These are phyloP conservation scores for Gypsophila paniculata DNA, from an alignment of 179 eudicot genomes.

Conservation along the genomic window DNA sequence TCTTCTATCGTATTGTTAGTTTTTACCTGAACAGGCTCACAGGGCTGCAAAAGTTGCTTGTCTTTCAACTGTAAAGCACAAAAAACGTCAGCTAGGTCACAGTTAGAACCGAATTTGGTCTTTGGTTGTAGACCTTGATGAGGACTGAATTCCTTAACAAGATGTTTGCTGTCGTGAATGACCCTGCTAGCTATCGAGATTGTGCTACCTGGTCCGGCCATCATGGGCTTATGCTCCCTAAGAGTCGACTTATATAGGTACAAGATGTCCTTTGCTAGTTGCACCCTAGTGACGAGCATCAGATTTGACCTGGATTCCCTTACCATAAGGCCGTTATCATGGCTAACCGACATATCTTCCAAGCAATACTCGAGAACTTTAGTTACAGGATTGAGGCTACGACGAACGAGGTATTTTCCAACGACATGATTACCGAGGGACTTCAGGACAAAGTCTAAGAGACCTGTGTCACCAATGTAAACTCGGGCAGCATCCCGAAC, in stretches of 20 bases:
- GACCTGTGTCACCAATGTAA: slow-evolving; percentile 85
- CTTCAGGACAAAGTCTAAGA: slow-evolving; percentile 85
- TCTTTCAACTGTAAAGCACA: slow-evolving; percentile 33
- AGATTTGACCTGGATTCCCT: slow-evolving; percentile 34
- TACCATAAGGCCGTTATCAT: slow-evolving; percentile 25
- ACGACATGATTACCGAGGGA: slow-evolving; percentile 88
- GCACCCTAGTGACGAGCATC: slow-evolving; percentile 37
- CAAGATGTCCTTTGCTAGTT: slow-evolving; percentile 39
- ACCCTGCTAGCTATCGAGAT: slow-evolving; percentile 69
- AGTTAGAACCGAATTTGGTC: slow-evolving; percentile 22
- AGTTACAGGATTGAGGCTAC: slow-evolving; percentile 82
- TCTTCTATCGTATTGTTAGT: slow-evolving; percentile 40
- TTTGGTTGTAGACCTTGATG: slow-evolving; percentile 23
- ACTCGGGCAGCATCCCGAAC: slow-evolving; percentile 83
- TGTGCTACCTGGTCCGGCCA: slow-evolving; percentile 31
- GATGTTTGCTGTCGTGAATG: slow-evolving; percentile 65
- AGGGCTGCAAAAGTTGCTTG: slow-evolving; percentile 37
- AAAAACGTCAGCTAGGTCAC: slow-evolving; percentile 28
- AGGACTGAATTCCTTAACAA: slow-evolving; percentile 47
- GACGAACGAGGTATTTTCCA: slow-evolving; percentile 79
- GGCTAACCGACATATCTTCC: slow-evolving; percentile 36
- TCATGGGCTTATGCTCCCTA: slow-evolving; percentile 28
- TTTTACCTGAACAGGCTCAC: slow-evolving; percentile 37
- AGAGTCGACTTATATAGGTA: slow-evolving; percentile 38
- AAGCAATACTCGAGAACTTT: slow-evolving; percentile 75